phyloP scores from a whole-genome alignment of 257 asterid species.

The Solanum corneliomulleri region DNA sequence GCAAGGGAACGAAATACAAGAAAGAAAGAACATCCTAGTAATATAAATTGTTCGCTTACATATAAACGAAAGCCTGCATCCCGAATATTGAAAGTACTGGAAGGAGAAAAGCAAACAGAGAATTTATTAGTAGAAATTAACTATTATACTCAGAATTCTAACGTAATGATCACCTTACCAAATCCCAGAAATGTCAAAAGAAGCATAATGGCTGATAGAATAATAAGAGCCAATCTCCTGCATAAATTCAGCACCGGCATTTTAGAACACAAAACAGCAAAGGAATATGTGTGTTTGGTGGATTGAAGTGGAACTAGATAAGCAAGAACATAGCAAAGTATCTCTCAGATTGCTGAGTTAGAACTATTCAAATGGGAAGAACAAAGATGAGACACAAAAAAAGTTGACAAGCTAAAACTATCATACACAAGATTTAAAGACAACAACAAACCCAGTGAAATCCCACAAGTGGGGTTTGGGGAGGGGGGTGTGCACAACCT shows the following conservation, averaged over 20 bases:
- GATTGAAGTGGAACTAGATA: neutral
- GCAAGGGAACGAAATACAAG: neutral
- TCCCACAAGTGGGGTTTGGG: neutral
- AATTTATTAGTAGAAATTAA: neutral
- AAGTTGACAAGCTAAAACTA: neutral
- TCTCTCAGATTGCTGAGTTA: neutral
- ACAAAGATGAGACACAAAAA: neutral
- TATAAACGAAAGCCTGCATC: conserved; percentile 65
- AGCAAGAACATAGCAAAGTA: neutral
- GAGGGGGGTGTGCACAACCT: neutral
- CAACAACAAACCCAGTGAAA: neutral
- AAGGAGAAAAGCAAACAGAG: neutral
- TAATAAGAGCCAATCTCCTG: conserved; percentile 87
- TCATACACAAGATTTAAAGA: neutral
- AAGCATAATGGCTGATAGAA: conserved; percentile 84
- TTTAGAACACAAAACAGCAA: neutral
- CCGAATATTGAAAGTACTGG: conserved; percentile 84
- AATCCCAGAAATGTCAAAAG: conserved; percentile 77
- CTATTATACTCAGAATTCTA: neutral
- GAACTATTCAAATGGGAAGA: neutral
- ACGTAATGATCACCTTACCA: conserved; percentile 25
- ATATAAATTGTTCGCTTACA: conserved; percentile 41
- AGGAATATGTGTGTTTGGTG: neutral
- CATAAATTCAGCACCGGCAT: conserved; percentile 6
- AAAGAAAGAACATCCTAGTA: neutral